Evolutionary conservation across 2,329 filamentous ascomycete genomes (phyloP), one percentile per base, ranked within the genome.

Genomic region (Didymellaceae sp.): DNA sequence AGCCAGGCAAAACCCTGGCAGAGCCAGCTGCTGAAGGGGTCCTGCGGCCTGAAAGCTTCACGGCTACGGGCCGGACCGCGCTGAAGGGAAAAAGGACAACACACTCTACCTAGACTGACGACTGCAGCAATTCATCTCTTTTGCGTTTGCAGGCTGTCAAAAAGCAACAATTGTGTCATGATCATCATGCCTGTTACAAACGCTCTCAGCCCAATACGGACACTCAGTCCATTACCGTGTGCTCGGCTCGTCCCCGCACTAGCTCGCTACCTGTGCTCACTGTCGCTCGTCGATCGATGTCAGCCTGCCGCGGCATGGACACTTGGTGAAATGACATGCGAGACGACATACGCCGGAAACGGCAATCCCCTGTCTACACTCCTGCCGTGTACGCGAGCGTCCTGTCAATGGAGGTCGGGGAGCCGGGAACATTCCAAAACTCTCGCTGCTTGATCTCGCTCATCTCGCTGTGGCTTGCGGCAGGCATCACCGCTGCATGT

Each of bases 401-500:
- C 42, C 31, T 45, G 35, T 30, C 28, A 40, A 13, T 50, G 28
- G 24, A 16, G 26, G 21, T 41, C 38, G 48, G 48, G 42, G 32
- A 52, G 37, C 42, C 48, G 48, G 48, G 21, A 46, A 18, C n/a
- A 20, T 14, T 21, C 14, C 24, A 32, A 22, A 38, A 32, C 26
- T 4, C 35, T 14, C 25, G 24, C 35, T 52, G 32, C 41, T 48
- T 45, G 28, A 49, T 53, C 31, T 48, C 32, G 35, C 31, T 41
- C 45, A 51, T 38, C 42, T 46, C 44, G 35, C 13, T 34, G 28
- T 44, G 25, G 39, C 32, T 26, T 31, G 38, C 33, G 35, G 35
- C 37, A 44, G 53, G 46, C 49, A 60, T 47, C 52, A 52, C 50
- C 45, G 54, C 56, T 58, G 62, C 46, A 60, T n/a, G n/a, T n/a